Evolutionary conservation across 441 rosid genomes (phyloP), one percentile per base, ranked within the genome.

Genomic region (Arabidopsis hybrid): DNA sequence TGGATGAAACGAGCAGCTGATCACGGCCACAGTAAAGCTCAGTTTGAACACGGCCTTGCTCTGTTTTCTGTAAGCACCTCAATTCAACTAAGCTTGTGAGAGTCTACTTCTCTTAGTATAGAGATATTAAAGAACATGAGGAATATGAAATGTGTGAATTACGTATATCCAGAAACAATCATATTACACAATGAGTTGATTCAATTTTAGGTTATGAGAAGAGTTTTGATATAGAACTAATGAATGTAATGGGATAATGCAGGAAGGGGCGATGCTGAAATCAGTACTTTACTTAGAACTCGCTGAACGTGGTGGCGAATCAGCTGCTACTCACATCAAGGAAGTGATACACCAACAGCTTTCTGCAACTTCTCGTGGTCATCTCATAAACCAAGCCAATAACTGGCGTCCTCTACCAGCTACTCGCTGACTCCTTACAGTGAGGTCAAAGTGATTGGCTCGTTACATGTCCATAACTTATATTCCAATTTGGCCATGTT

Each of bases 1-100:
- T 92, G 97, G 97, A 95, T 95, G 99, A 89, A 87, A 80, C 83
- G 86, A 31, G 99, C 97, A 64, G 99, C 97, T 38, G 95, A 90
- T 84, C 84, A 73, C 8, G 94, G 94, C 60, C 97, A 92, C 65
- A 75, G 90, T 70, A 91, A 86, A 86, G 98, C 97, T 61, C 97
- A 93, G 53, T 88, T 80, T 61, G 97, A 93, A 76, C 91, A 88
- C 29, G 97, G 98, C 16, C 95, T 87, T 78, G 65, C 86, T 51
- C 83, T 93, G 1, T 91, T 91, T 45, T 84, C 92, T 8, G 96
- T 93, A 85, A 31, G 85, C 35, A 57, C 29, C 21, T 45, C 69
- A 18, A 1, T 32, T 39, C 61, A 59, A 40, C 18, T 13, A 49
- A 60, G 40, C 14, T 14, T 45, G 6, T 45, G 18, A 62, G 50